Base-by-base conservation (phyloP, 805 yeast genomes). In the Lipomyces sp. region DNA sequence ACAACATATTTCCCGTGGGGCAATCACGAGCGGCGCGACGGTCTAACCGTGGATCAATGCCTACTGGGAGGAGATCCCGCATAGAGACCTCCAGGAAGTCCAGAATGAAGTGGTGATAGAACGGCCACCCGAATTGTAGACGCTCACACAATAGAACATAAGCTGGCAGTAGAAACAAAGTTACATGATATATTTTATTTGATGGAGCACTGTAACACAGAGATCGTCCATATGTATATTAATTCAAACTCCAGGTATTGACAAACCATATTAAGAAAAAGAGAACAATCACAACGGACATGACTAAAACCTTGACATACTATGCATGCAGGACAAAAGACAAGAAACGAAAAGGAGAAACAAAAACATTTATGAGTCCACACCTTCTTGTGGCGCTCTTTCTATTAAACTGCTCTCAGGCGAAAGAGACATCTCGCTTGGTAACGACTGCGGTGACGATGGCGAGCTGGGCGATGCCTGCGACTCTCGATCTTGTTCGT, bases 1-100 rank as follows among this genome's bases (percentile, higher is more conserved):
- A 78, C 79, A 33, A 78, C 84, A 11, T 91, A 86, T 65, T 77
- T 88, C 59, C 96, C 95, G 2, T 89, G 96, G 96, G n/a, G 95
- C 95, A 1, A 62, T 86, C 26, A 70, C 73, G 41, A 82, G 83
- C 49, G 95, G 96, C 1, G 69, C 82, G 45, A 74, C 79, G 49
- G 78, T 88, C 45, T 82, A 82, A 62, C 85, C 93, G 1, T 73
- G 93, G 63, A 81, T 91, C 47, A 86, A 87, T 65, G 89, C 93
- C 0, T 87, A 86, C 65, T 91, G 98, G 98, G 98, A 93, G 65
- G 77, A 86, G 39, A 69, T 82, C 19, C 72, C 93, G 60, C 86
- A 82, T 23, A 74, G 74, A 55, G 91, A 89, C 65, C 78, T 87
- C 4, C 74, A 81, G 49, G 88, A 83, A 61, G 70, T 93, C 42